Evolutionary conservation across 164 flowering plant species (phyloP).

Genomic region (Vitis labrusca): DNA sequence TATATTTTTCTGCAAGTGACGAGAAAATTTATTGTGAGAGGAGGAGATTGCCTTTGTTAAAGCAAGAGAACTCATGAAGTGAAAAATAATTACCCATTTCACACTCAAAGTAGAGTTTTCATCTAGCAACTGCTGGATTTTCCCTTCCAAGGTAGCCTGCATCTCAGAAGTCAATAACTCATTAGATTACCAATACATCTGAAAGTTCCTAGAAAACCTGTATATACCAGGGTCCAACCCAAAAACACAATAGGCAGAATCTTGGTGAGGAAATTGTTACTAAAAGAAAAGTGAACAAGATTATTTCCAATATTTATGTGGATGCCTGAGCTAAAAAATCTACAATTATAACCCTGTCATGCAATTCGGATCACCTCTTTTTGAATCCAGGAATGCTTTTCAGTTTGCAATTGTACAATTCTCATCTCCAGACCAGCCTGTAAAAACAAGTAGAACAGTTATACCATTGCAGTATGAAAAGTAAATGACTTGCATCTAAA

Average conservation of each 20-base stretch:
- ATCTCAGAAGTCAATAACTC: not conserved
- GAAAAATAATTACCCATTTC: conserved; percentile 23
- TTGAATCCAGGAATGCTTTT: conserved; percentile 31
- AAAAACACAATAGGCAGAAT: not conserved
- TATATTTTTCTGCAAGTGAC: too few relatives aligned
- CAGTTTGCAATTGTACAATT: conserved; percentile 29
- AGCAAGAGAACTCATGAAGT: not conserved
- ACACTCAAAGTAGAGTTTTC: conserved; percentile 18
- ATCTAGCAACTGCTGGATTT: conserved; percentile 20
- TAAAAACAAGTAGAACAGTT: not conserved
- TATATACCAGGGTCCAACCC: not conserved
- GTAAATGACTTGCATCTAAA: too few relatives aligned
- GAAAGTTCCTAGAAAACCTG: not conserved
- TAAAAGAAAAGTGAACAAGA: not conserved
- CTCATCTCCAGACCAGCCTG: conserved; percentile 42
- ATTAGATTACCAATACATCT: not conserved
- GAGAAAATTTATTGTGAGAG: not conserved
- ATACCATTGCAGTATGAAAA: not conserved
- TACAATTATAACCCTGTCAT: not conserved
- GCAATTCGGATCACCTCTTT: conserved; percentile 36
- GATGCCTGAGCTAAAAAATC: not conserved
- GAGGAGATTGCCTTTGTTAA: not conserved
- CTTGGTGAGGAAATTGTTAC: not conserved
- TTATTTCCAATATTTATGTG: not conserved
- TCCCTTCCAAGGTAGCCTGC: conserved; percentile 37